phyloP scores from a whole-genome alignment of 2,329 filamentous ascomycete species.

The Didymella arachidicola region DNA sequence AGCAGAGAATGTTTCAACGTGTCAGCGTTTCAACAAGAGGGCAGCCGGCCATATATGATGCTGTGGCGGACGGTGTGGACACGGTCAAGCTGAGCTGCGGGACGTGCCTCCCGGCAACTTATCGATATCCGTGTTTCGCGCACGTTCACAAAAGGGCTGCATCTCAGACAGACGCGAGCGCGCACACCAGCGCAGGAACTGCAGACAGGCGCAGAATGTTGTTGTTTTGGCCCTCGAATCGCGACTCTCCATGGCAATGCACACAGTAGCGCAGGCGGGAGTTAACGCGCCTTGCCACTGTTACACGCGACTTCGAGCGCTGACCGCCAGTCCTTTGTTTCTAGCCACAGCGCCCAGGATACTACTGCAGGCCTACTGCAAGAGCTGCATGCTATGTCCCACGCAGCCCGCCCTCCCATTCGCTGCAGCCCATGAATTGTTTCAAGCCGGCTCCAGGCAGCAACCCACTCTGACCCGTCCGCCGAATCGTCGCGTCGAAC shows the following conservation, averaged over 20 bases:
- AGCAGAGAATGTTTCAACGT: slow-evolving; percentile 9
- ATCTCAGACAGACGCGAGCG: slow-evolving; percentile 32
- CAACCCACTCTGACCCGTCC: slow-evolving; percentile 32
- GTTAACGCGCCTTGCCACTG: slow-evolving; percentile 26
- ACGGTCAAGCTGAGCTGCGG: slow-evolving; percentile 18
- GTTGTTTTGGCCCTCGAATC: slow-evolving; percentile 42
- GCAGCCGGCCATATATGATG: slow-evolving; percentile 20
- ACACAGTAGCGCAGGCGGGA: slow-evolving; percentile 18
- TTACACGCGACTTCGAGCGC: slow-evolving; percentile 27
- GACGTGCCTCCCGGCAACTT: slow-evolving; percentile 27
- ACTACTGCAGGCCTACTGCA: slow-evolving; percentile 44
- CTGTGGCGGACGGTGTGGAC: slow-evolving; percentile 22
- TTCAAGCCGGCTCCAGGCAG: slow-evolving; percentile 39
- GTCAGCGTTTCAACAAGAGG: slow-evolving; percentile 16
- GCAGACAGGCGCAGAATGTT: slow-evolving; percentile 26
- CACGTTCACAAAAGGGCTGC: slow-evolving; percentile 13
- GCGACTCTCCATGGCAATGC: slow-evolving; percentile 36
- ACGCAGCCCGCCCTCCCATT: slow-evolving; percentile 28
- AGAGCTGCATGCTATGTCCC: slow-evolving; percentile 32
- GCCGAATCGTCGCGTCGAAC: slow-evolving; percentile 52
- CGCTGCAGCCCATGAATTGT: slow-evolving; percentile 37
- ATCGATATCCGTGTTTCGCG: slow-evolving; percentile 30
- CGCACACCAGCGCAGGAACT: slow-evolving; percentile 28
- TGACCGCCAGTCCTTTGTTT: slow-evolving; percentile 39
- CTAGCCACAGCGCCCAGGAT: slow-evolving; percentile 39